Base-by-base conservation (phyloP, 2,329 filamentous ascomycete species). In the Pseudogymnoascus sp. region DNA sequence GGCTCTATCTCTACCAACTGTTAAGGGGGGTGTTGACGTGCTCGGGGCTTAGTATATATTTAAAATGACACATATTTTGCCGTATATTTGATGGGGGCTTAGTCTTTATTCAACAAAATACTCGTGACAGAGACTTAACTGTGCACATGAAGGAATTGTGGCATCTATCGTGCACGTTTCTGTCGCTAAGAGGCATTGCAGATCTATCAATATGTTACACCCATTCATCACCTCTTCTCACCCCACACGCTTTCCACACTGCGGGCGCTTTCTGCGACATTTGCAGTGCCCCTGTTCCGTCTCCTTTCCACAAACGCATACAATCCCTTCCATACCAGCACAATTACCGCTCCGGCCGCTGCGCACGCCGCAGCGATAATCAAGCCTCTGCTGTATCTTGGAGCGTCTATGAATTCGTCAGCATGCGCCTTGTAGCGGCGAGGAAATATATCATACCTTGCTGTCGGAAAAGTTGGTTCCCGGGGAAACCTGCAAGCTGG, bases 1-100 rank as follows among this genome's bases (percentile, higher is more conserved):
- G 66, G 67, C 1, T 64, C 63, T 31, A 64, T 65, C 29, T 64
- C 60, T 29, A 65, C 52, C 8, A 65, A 52, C 48, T 55, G 48
- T 33, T 55, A 55, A 55, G 27, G 4, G 6, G 25, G 39, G 42
- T 27, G 21, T 4, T 48, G 2, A n/a, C 7, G 21, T 21, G 21
- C 21, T 21, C 21, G 21, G 21, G 21, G 21, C 21, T 21, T 21
- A 21, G 21, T 18, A 52, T 52, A 15, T 31, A 37, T 25, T 45
- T 9, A 42, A 2, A 29, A 48, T 52, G 25, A 31, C 25, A 52
- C 31, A 15, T 31, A 52, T 5, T 52, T 42, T 45, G 40, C 40
- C 5, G 13, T 45, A 21, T 42, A 42, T 45, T 25, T 45, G 18
- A 25, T 31, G 45, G 9, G 9, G 37, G 37, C 13, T 45, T 27